Evolutionary conservation across 2,329 filamentous ascomycete species (phyloP), one percentile per base, ranked within the genome.

Genomic region (Aspergillus tanneri): DNA sequence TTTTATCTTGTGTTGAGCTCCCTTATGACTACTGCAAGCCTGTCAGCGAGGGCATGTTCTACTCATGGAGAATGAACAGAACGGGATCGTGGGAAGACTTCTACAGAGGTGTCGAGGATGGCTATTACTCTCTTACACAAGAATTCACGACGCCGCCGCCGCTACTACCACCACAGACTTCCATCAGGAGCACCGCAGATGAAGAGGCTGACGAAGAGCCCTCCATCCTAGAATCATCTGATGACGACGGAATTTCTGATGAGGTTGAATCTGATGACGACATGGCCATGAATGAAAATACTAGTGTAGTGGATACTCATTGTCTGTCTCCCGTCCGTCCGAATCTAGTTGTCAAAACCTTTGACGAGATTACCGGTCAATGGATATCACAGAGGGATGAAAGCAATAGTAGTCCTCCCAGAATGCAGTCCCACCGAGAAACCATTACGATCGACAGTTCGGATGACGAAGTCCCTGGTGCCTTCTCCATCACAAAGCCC

Each of bases 51-150:
- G 50, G 55, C 19, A 55, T 68, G 12, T 42, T 49, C 0, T 40
- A 44, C 4, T 53, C 55, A 7, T 68, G 63, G 63, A 32, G 43
- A 16, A 50, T 65, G 12, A 42, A 49, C 9, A 49, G 42, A 28
- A 23, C 39, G 11, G 42, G 43, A 2, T 23, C 52, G 6, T 53
- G 47, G 47, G 18, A 40, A 10, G 55, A 51, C 7, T 59, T 54
- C 37, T 18, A 43, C 7, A 18, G 39, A n/a, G 58, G 58, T 5
- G 36, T 59, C 10, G 16, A 50, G 7, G 30, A 34, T 14, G 56
- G 47, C 1, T 57, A 52, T 35, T 21, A 30, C 10, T 43, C 21
- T 16, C 19, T 11, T 12, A 8, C 10, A 19, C 21, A 3, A 24
- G n/a, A n/a, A n/a, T n/a, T n/a, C n/a, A n/a, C n/a, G n/a, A n/a